Evolutionary conservation across 176 grass and related monocot genomes (phyloP).

Genomic region (Alopecurus myosuroides): DNA sequence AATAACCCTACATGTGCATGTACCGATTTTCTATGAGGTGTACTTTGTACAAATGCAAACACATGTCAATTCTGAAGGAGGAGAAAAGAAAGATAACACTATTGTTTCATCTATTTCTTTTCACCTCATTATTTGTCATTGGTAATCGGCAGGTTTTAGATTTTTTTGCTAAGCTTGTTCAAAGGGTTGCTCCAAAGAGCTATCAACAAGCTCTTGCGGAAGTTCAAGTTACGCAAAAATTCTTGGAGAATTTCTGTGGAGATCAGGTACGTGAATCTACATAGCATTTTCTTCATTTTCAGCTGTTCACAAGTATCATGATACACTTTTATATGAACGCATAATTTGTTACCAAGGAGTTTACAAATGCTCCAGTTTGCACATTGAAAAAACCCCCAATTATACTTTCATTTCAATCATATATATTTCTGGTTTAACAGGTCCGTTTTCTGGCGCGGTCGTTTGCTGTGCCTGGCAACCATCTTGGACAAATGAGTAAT

Average conservation of each 20-base stretch:
- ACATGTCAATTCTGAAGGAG: not conserved
- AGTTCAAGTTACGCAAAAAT: constrained; percentile 92
- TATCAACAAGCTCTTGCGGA: constrained; percentile 91
- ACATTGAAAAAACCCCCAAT: not conserved
- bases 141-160: constrained; percentile 51
- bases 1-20: not conserved
- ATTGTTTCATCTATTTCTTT: not conserved
- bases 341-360: not conserved
- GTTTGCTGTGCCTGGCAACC: constrained; percentile 93
- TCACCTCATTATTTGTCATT: not conserved
- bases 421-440: constrained; percentile 35
- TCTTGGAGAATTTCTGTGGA: constrained; percentile 95
- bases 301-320: not conserved
- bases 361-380: not conserved
- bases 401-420: not conserved
- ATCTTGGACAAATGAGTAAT: constrained; percentile 87
- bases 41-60: not conserved
- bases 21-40: not conserved
- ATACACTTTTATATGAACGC: not conserved
- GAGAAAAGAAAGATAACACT: not conserved
- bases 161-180: constrained; percentile 90
- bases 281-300: constrained; percentile 14
- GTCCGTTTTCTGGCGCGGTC: constrained; percentile 92
- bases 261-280: constrained; percentile 62
- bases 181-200: constrained; percentile 94